Base-by-base conservation (phyloP, 768 basidiomycete species). In the Pseudohyphozyma bogoriensis region DNA sequence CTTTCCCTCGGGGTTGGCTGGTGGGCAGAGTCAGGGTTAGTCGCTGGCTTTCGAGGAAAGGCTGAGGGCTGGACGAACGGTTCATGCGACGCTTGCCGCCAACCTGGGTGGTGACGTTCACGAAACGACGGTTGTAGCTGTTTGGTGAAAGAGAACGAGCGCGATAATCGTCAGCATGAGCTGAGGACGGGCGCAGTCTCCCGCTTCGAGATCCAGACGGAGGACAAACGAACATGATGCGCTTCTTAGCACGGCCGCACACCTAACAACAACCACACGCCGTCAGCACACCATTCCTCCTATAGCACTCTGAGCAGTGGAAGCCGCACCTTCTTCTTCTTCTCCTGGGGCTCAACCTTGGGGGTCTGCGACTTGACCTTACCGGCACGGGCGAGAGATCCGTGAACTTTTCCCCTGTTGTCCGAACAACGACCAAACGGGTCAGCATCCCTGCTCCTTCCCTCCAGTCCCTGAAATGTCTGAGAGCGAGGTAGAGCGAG, bases 281-380 rank as follows among this genome's bases (percentile, higher is more conserved):
- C 18, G 50, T 51, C 50, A 51, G 50, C 50, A 24, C 20, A 18
- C 35, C 20, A 28, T 28, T 29, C 32, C 31, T 22, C 16, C 3
- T 2, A 24, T 6, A 3, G 5, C 3, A 33, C 10, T 18, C 31
- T 8, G 50, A 8, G 11, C 3, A 4, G 50, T 1, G 8, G 10
- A 20, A 2, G 31, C 78, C 86, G 93, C 59, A 89, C 89, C 40
- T 79, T 83, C 85, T 96, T 96, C 86, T 91, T 91, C 86, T 95
- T 96, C 80, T 96, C 93, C 80, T 93, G 89, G 76, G 85, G 84
- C 73, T 95, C 93, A 73, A 95, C 93, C 79, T 96, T 96, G 72
- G 92, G 92, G 72, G 86, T 88, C 79, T 92, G 89, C 70, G 87
- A 89, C 80, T 90, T 95, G 81, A 96, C 93, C 83, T 97, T 96